Percentiles rank a stretch among this genome's conserved stretches.
These are phyloP conservation scores for Picea sitchensis DNA, from an alignment of 75 land plant species.

Conservation along the genomic window DNA sequence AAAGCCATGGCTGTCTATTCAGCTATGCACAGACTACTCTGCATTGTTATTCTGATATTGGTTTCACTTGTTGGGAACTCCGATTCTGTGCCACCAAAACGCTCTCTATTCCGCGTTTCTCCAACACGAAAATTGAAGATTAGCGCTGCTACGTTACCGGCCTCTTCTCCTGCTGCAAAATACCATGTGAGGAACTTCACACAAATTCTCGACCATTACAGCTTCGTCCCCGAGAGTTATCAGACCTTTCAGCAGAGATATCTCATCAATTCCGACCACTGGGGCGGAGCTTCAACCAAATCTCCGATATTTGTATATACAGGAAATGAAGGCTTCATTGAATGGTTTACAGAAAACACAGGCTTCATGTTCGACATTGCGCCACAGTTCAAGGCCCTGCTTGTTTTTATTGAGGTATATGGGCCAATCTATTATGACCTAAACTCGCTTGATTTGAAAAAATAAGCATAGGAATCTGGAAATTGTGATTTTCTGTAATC, in stretches of 20 bases:
- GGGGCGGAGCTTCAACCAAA: constrained; percentile 37
- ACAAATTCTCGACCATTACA: constrained; percentile 67
- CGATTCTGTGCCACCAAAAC: too few relatives aligned
- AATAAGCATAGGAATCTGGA: too few relatives aligned
- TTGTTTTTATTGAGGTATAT: constrained; percentile 63
- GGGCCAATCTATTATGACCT: background rate
- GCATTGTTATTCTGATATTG: too few relatives aligned
- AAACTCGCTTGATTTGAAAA: too few relatives aligned
- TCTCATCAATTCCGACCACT: constrained; percentile 37
- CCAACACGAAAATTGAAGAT: too few relatives aligned
- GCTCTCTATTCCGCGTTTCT: too few relatives aligned
- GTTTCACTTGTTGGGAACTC: too few relatives aligned
- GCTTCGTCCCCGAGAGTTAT: constrained; percentile 38
- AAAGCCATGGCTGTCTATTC: too few relatives aligned
- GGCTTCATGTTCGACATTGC: constrained; percentile 66
- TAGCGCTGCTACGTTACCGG: too few relatives aligned
- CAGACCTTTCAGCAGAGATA: constrained; percentile 54
- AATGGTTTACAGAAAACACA: constrained; percentile 64
- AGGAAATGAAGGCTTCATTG: constrained; percentile 70
- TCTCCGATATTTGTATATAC: constrained; percentile 68
- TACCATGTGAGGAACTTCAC: constrained; percentile 22
- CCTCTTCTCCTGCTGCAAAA: background rate
- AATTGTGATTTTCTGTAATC: too few relatives aligned
- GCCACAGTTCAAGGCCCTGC: constrained; percentile 43
- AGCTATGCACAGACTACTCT: too few relatives aligned